Conservation (phyloP, 805 yeast genomes). For the Wickerhamiella domercqiae region DNA sequence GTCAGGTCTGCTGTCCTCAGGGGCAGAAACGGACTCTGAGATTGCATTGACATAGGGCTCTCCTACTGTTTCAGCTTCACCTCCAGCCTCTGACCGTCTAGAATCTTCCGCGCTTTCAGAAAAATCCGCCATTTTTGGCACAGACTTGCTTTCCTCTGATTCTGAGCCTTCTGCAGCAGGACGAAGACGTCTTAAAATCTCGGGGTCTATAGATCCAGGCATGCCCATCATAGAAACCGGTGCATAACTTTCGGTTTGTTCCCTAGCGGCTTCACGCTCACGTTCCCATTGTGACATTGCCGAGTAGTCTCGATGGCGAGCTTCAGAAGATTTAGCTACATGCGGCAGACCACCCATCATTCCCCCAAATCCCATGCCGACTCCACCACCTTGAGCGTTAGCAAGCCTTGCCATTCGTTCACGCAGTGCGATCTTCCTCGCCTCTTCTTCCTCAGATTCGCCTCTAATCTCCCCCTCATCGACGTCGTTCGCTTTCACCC, state of each 20-base stretch:
- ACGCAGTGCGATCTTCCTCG: slow-evolving; percentile 58
- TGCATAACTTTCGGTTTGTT: slow-evolving; percentile 4
- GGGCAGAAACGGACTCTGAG: no score
- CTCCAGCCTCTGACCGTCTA: background rate
- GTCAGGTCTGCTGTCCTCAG: background rate
- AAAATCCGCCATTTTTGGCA: background rate
- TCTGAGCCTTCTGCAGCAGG: background rate
- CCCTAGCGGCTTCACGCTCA: slow-evolving; percentile 10
- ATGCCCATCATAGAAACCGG: slow-evolving; percentile 4
- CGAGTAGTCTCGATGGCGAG: slow-evolving; percentile 9
- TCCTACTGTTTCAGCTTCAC: background rate
- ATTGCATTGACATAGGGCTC: background rate
- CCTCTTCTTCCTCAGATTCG: slow-evolving; percentile 33
- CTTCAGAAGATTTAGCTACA: slow-evolving; percentile 7
- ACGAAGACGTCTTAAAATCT: slow-evolving; percentile 1
- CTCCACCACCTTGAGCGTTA: slow-evolving; percentile 74
- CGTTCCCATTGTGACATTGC: slow-evolving; percentile 12
- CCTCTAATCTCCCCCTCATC: slow-evolving; percentile 9
- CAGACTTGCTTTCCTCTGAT: background rate
- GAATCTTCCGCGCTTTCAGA: background rate
- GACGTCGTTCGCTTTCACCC: background rate
- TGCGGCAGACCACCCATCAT: slow-evolving; percentile 15
- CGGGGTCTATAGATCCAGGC: slow-evolving; percentile 3
- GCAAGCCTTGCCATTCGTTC: slow-evolving; percentile 95
- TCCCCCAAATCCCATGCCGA: slow-evolving; percentile 34